Percentiles rank a stretch among this genome's conserved stretches.
Evolutionary conservation across 2,329 filamentous ascomycete species (phyloP).

Genomic region (Ceratocystis diversiconidia): DNA sequence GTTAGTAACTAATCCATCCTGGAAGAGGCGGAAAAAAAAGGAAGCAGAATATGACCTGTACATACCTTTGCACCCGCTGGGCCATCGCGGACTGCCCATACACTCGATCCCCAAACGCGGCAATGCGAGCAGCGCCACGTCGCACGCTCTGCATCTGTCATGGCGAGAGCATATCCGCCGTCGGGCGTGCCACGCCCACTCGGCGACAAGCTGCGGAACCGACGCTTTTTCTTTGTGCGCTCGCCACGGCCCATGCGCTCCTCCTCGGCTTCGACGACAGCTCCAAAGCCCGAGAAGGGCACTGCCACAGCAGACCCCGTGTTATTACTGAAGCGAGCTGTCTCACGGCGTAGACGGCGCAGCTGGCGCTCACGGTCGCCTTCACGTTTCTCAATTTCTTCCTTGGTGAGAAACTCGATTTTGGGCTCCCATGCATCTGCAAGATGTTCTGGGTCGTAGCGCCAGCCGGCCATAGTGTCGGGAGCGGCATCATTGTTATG

Average conservation of each 20-base stretch:
- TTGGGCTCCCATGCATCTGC: constrained; percentile 75
- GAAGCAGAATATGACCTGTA: constrained; percentile 13
- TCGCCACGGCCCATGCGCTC: constrained; percentile 86
- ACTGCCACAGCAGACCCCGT: constrained; percentile 66
- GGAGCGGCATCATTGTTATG: constrained; percentile 82
- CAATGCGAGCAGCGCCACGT: constrained; percentile 86
- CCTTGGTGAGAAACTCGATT: constrained; percentile 69
- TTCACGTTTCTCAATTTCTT: constrained; percentile 95
- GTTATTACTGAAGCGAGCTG: constrained; percentile 78
- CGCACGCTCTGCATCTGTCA: constrained; percentile 63
- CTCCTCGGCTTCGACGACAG: constrained; percentile 45
- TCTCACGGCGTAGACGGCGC: constrained; percentile 72
- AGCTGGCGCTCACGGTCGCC: constrained; percentile 87
- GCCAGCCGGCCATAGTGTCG: constrained; percentile 75
- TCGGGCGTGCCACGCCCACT: constrained; percentile 71
- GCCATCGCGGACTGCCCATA: constrained; percentile 91
- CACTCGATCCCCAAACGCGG: constrained; percentile 70
- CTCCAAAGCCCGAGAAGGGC: constrained; percentile 42
- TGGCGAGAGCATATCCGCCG: constrained; percentile 53
- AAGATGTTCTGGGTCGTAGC: constrained; percentile 84
- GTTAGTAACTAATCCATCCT: constrained; percentile 20
- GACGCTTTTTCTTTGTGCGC: constrained; percentile 84
- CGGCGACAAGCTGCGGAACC: constrained; percentile 80
- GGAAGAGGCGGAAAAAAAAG: constrained; percentile 16
- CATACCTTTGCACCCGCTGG: constrained; percentile 70